Percentiles rank a stretch among this genome's conserved stretches.
Conservation (phyloP, 2,329 filamentous ascomycete genomes). For the Fusarium chaquense region DNA sequence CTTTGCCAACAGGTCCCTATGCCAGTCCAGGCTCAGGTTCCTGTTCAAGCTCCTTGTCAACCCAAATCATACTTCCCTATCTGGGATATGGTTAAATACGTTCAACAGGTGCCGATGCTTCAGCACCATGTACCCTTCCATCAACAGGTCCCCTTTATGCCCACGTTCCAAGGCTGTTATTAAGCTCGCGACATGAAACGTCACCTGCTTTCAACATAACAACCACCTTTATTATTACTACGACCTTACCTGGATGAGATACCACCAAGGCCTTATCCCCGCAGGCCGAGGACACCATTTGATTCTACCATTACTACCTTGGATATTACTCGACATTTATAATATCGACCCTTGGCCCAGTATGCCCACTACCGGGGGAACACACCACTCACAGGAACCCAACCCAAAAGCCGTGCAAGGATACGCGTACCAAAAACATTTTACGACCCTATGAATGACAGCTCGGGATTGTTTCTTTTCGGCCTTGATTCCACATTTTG, state of each 20-base stretch:
- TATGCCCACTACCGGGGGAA: constrained; percentile 10
- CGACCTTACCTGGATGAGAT: constrained; percentile 41
- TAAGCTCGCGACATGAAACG: constrained; percentile 32
- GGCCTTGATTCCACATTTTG: constrained; percentile 36
- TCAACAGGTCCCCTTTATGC: constrained; percentile 64
- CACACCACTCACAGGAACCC: constrained; percentile 22
- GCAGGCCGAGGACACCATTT: constrained; percentile 29
- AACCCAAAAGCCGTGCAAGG: constrained; percentile 40
- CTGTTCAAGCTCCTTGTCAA: constrained; percentile 55
- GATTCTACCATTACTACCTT: constrained; percentile 36
- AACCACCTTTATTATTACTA: constrained; percentile 8
- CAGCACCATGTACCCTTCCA: constrained; percentile 65
- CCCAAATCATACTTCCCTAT: constrained; percentile 64
- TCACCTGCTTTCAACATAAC: constrained; percentile 12
- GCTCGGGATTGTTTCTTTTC: constrained; percentile 42
- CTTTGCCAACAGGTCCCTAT: constrained; percentile 50
- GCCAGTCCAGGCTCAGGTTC: constrained; percentile 53
- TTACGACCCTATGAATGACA: constrained; percentile 47
- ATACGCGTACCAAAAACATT: constrained; percentile 40
- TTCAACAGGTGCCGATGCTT: constrained; percentile 61
- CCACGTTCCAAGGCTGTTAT: constrained; percentile 66
- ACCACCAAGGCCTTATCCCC: constrained; percentile 25
- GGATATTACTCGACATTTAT: constrained; percentile 40
- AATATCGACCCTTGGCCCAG: constrained; percentile 39
- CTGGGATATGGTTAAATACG: constrained; percentile 67